A percentile compares a stretch with the other conserved stretches of the same genome.
Evolutionary conservation across 805 yeast genomes (phyloP).

Genomic region (Diddensiella transvaalensis): DNA sequence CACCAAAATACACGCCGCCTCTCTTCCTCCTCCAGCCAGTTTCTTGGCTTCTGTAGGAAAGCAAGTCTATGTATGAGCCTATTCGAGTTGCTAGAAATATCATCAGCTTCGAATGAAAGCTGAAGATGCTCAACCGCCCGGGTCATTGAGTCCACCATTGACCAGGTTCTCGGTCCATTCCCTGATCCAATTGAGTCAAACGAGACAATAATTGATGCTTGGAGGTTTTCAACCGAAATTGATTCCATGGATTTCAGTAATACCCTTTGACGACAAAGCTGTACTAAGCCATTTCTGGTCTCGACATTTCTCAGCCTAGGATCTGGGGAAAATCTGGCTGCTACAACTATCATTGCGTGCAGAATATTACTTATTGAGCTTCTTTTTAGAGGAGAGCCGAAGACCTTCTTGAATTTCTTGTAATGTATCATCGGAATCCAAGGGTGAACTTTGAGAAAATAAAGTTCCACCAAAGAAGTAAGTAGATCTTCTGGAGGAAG

Average conservation of each 20-base stretch:
- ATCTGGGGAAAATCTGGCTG: too few species aligned
- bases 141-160: conserved; percentile 16
- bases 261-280: conserved; percentile 16
- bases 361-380: too few species aligned
- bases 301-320: too few species aligned
- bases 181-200: conserved; percentile 18
- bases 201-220: conserved; percentile 15
- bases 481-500: too few species aligned
- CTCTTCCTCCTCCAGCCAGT: conserved; percentile 14
- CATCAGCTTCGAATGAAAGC: conserved; percentile 14
- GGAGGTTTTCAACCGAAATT: conserved; percentile 17
- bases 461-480: too few species aligned
- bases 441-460: too few species aligned
- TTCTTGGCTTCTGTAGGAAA: conserved; percentile 8
- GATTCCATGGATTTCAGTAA: conserved; percentile 13
- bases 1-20: conserved; percentile 17
- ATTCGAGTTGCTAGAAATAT: conserved; percentile 5
- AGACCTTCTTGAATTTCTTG: too few species aligned
- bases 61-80: conserved; percentile 8
- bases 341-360: too few species aligned
- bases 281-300: too few species aligned
- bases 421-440: too few species aligned
- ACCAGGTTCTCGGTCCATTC: conserved; percentile 21
- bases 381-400: too few species aligned
- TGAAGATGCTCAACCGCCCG: conserved; percentile 18